Percentiles rank a stretch among this genome's conserved stretches.
Evolutionary conservation across 78 protist species (phyloP).

Genomic region (Planoprotostelium fungivorum): DNA sequence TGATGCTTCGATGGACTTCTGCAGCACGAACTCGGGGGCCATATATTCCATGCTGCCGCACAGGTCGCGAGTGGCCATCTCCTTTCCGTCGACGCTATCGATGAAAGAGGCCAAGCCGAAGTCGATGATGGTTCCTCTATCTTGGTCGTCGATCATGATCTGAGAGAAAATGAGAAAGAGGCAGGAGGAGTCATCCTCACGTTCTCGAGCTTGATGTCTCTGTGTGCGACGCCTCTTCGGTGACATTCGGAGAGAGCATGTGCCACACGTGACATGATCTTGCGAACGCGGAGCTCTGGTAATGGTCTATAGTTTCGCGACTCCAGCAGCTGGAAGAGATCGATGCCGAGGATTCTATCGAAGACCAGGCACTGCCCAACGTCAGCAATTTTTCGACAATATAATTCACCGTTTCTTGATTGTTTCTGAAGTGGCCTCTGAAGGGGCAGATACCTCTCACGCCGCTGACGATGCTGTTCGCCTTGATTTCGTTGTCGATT

Average conservation of each 20-base stretch:
- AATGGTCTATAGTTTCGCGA: neutral
- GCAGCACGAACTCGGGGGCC: neutral
- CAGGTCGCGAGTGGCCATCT: neutral
- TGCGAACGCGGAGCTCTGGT: neutral
- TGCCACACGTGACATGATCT: neutral
- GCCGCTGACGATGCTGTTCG: too few species aligned
- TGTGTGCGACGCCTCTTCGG: neutral
- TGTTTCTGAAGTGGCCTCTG: too few species aligned
- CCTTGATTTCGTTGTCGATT: too few species aligned
- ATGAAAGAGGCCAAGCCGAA: neutral
- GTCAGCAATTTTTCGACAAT: too few species aligned
- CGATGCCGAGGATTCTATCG: neutral
- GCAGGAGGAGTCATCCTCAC: neutral
- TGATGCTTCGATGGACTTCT: neutral
- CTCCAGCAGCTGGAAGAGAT: neutral
- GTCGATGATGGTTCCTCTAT: neutral
- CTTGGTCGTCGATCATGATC: neutral
- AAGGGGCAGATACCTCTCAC: too few species aligned
- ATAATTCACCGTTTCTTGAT: too few species aligned
- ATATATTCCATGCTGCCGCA: neutral
- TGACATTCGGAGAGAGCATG: neutral
- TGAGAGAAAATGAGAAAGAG: neutral
- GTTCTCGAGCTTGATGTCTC: neutral
- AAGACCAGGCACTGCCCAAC: neutral
- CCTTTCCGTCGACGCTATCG: neutral